Evolutionary conservation across 2,329 filamentous ascomycete genomes (phyloP).

Genomic region (Thyridium curvatum): DNA sequence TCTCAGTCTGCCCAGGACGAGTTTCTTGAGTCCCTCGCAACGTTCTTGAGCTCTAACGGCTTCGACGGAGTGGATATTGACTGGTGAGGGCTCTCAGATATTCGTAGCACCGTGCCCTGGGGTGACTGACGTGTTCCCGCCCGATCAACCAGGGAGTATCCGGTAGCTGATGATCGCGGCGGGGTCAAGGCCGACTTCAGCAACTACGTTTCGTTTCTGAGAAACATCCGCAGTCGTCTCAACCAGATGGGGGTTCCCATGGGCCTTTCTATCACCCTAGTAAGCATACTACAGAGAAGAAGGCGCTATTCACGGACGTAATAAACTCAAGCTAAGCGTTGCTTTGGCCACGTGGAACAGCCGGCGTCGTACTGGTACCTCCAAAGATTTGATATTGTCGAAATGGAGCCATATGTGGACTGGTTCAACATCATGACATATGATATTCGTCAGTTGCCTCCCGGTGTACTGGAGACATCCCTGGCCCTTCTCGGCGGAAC

Average conservation of each 20-base stretch:
- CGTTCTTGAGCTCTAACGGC: conserved; percentile 8
- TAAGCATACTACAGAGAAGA: too few species aligned
- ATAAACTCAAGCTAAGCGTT: too few species aligned
- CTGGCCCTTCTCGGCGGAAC: too few species aligned
- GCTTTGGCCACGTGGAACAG: too few species aligned
- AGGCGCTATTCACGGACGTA: too few species aligned
- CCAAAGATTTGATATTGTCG: conserved; percentile 14
- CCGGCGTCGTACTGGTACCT: conserved; percentile 13
- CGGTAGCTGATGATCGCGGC: conserved; percentile 10
- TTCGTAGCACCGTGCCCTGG: too few species aligned
- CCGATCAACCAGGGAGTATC: too few species aligned
- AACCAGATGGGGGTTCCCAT: too few species aligned
- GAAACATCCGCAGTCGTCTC: too few species aligned
- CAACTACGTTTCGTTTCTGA: conserved; percentile 5
- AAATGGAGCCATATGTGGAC: conserved; percentile 4
- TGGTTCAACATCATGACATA: conserved; percentile 12
- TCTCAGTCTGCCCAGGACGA: conserved; percentile 1
- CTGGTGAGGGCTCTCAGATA: neutral
- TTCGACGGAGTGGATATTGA: conserved; percentile 11
- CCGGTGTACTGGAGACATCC: too few species aligned
- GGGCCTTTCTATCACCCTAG: too few species aligned
- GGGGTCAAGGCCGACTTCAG: conserved; percentile 10
- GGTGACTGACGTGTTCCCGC: too few species aligned
- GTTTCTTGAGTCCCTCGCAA: conserved; percentile 5
- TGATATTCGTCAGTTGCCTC: neutral